Evolutionary conservation across 2,329 filamentous ascomycete species (phyloP).

Genomic region (Xylaria sp.): DNA sequence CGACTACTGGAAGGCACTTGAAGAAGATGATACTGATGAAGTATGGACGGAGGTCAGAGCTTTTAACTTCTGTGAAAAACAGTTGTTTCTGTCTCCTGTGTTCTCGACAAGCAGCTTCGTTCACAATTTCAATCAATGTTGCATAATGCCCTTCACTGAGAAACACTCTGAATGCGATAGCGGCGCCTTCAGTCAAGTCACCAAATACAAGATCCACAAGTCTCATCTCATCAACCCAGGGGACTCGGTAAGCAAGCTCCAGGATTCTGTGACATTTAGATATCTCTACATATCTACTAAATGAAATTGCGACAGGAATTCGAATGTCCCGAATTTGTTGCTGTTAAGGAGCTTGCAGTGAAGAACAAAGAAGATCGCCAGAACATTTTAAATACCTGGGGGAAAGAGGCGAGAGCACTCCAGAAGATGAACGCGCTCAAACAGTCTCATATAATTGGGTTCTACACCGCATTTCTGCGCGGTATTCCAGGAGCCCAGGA

Average conservation of each 20-base stretch:
- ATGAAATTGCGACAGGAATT: neutral
- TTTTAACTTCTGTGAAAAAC: neutral
- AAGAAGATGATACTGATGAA: neutral
- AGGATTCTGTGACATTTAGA: neutral
- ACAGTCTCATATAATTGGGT: neutral
- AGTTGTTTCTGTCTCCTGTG: neutral
- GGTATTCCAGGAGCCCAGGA: neutral
- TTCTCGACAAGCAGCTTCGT: neutral
- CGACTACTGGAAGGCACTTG: too few species aligned
- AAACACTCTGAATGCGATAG: neutral
- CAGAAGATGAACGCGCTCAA: neutral
- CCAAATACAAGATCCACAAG: neutral
- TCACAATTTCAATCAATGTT: neutral
- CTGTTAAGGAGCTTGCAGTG: neutral
- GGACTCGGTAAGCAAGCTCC: neutral
- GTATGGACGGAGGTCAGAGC: neutral
- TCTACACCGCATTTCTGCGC: neutral
- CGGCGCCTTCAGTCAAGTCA: neutral
- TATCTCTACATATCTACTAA: neutral
- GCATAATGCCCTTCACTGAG: neutral
- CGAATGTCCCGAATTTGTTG: neutral
- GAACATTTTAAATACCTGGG: neutral
- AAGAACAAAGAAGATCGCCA: neutral
- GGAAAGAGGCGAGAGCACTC: neutral
- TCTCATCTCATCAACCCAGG: neutral